Conservation (phyloP, 352 stramenopile genomes). For the Discostella stelligera region DNA sequence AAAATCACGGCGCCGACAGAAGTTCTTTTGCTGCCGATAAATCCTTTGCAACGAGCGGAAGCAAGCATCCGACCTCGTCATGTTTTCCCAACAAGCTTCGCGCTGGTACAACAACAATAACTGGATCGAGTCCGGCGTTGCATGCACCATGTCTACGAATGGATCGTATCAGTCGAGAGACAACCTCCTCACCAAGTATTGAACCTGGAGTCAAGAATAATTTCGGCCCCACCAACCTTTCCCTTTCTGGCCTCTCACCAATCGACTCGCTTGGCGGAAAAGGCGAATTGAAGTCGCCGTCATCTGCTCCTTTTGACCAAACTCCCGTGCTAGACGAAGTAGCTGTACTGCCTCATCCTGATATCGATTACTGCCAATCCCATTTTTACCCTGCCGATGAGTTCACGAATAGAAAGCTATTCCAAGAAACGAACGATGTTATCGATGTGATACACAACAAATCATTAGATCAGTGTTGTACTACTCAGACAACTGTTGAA, state of each 20-base stretch:
- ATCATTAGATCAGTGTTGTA: constrained; percentile 6
- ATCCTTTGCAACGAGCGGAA: constrained; percentile 29
- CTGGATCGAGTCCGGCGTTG: constrained; percentile 6
- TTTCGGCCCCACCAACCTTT: too few relatives aligned
- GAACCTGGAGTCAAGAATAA: background rate
- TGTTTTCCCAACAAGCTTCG: background rate
- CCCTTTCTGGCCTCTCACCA: constrained; percentile 18
- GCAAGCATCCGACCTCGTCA: background rate
- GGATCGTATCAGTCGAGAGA: constrained; percentile 1
- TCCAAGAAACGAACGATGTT: constrained; percentile 11
- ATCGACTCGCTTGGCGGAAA: constrained; percentile 4
- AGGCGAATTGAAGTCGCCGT: constrained; percentile 8
- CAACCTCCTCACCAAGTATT: constrained; percentile 12
- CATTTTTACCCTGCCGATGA: background rate
- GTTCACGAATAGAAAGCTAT: constrained; percentile 25
- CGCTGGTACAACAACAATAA: background rate
- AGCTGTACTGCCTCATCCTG: background rate
- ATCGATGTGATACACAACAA: constrained; percentile 21
- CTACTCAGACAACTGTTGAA: constrained; percentile 20
- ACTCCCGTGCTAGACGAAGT: constrained; percentile 1
- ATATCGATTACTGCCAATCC: background rate
- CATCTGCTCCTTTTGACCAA: constrained; percentile 10
- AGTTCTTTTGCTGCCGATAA: constrained; percentile 42
- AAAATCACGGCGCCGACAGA: constrained; percentile 11
- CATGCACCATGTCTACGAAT: constrained; percentile 3